Conservation (phyloP, 169 alveolate species). For the Babesia sp. region DNA sequence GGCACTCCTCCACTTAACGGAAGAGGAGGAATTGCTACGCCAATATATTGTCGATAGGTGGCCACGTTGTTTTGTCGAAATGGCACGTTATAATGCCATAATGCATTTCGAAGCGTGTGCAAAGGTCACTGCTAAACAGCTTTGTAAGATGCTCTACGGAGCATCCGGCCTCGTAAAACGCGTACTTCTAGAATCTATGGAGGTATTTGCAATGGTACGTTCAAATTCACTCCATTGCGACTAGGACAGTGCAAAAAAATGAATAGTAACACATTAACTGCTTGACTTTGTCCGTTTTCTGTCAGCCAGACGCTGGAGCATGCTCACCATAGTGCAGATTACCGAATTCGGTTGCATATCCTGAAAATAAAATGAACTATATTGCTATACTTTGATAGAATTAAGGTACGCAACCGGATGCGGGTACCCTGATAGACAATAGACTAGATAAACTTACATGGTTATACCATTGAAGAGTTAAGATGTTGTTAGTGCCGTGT, state of each 20-base stretch:
- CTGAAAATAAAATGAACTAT: background rate
- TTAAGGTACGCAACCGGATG: background rate
- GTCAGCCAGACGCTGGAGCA: background rate
- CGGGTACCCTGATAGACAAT: background rate
- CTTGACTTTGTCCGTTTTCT: background rate
- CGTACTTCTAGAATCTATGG: conserved; percentile 31
- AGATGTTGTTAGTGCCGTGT: background rate
- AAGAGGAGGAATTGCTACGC: conserved; percentile 17
- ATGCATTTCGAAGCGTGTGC: conserved; percentile 40
- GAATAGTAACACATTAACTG: background rate
- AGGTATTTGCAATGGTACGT: conserved; percentile 12
- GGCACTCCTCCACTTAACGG: conserved; percentile 4
- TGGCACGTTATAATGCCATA: conserved; percentile 35
- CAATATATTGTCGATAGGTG: conserved; percentile 1
- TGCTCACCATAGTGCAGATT: conserved; percentile 2
- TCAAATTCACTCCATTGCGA: conserved; percentile 1
- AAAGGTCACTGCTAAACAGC: conserved; percentile 19
- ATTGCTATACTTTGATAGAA: background rate
- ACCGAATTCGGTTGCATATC: conserved; percentile 14
- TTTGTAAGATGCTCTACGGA: conserved; percentile 24
- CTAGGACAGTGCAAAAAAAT: background rate
- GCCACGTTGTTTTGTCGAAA: conserved; percentile 40
- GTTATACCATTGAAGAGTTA: conserved; percentile 7
- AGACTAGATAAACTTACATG: conserved; percentile 5
- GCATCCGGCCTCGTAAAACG: conserved; percentile 2